Base-by-base conservation (phyloP, 495 filamentous ascomycete genomes). In the Xylaria curta region DNA sequence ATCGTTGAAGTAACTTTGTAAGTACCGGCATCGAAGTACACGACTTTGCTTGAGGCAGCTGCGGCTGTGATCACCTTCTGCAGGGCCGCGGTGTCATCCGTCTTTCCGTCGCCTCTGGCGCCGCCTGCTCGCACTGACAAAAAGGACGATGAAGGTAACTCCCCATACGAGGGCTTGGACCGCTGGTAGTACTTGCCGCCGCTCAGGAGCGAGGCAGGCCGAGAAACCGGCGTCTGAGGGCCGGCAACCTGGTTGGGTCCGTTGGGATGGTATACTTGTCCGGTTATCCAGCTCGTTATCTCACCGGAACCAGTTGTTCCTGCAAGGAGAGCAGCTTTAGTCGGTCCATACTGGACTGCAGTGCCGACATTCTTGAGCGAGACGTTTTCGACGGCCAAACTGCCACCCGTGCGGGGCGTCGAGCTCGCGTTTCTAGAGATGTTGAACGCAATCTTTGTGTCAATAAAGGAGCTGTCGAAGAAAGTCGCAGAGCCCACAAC, bases 21-120 rank as follows among this genome's bases (percentile, higher is more conserved):
- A 31, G 90, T 88, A 26, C 95, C 95, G 68, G 94, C 90, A 75
- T 97, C 93, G 76, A 98, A 92, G 84, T 91, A 97, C 56, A 95
- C 89, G 49, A 98, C 84, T 61, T 93, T 89, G 61, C 81, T 81
- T 0, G 81, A 70, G 0, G 79, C 77, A 7, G 81, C 78, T 19
- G 87, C 90, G 12, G 85, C 86, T 62, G 93, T 86, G 46, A 94
- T 85, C 46, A 89, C 76, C 24, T 85, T 84, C 78, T 97, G 94
- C 63, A 98, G 82, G 10, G 84, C 85, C 0, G 79, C 80, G 12
- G 91, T 91, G 76, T 92, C 91, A 72, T 93, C 91, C 6, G 88
- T 85, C 1, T 74, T 74, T 19, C 89, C 91, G 76, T 93, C 92
- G 72, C 95, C 95, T 73, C 87, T 90, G 63, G 93, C 93, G 44